These are phyloP conservation scores for Ilex aquifolium DNA, from an alignment of 257 asterid genomes.

Conservation along the genomic window DNA sequence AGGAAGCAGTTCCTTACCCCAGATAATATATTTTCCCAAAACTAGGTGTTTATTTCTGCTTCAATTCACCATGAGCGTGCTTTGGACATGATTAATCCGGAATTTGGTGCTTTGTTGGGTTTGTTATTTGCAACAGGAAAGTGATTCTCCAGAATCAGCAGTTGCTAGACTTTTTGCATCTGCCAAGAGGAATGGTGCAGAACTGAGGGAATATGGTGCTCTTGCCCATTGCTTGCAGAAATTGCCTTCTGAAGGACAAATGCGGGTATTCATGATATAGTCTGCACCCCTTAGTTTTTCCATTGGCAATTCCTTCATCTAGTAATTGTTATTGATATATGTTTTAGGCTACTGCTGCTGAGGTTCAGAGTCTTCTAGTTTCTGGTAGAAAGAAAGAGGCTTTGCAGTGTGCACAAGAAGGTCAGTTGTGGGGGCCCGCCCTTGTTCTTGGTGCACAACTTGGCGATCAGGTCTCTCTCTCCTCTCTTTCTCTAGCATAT, in stretches of 20 bases:
- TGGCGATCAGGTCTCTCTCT: conserved; percentile 65
- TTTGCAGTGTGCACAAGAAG: conserved; percentile 84
- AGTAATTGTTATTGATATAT: conserved; percentile 4
- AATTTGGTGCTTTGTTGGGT: background rate
- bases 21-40: no score
- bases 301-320: background rate
- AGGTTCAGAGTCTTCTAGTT: conserved; percentile 83
- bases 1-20: no score
- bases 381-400: conserved; percentile 97
- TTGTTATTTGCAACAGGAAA: conserved; percentile 46
- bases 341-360: conserved; percentile 71
- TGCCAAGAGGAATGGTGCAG: conserved; percentile 48
- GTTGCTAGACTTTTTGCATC: conserved; percentile 82
- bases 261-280: conserved; percentile 45
- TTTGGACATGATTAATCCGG: no score
- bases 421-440: conserved; percentile 98
- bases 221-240: conserved; percentile 69
- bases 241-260: conserved; percentile 79
- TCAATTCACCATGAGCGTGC: no score
- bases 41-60: no score
- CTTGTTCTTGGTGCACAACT: conserved; percentile 97
- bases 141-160: conserved; percentile 81
- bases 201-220: conserved; percentile 50
- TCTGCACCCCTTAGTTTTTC: background rate
- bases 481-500: background rate